Evolutionary conservation across 345 rosid genomes (phyloP), one percentile per base, ranked within the genome.

Genomic region (Populus deltoides): DNA sequence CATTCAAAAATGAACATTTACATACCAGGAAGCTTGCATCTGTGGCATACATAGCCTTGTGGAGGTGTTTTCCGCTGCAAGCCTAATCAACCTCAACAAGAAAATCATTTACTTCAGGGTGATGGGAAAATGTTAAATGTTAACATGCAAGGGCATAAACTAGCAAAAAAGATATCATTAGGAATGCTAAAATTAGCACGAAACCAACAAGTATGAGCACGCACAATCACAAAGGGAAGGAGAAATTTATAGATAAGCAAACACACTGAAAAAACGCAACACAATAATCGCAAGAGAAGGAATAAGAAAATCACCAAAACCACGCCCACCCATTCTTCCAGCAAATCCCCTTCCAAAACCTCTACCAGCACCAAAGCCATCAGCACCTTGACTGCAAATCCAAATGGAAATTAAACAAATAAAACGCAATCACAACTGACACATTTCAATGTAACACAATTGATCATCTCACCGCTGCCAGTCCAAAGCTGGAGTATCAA

Each of bases 51-150:
- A 83, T 97, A 97, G 73, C 99, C 99, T 67, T 89, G 94, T 51
- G 99, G 99, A 76, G 98, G 98, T 16, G 93, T 97, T 90, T 92
- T 97, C 80, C 96, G 86, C 89, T 94, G 98, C 93, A 94, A 55
- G 36, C 99, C 99, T 90, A 78, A 77, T 66, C 66, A 78, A 87
- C 75, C 66, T 71, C 81, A 88, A 83, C 20, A 79, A 82, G 31
- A 51, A 61, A 73, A 82, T 75, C 33, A 65, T 6, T 68, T 82
- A 69, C 25, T 31, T 82, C 71, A 80, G 74, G 70, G 75, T 75
- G 59, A 72, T 53, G 41, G 27, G 51, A 24, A 71, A 68, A n/a
- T 68, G 25, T 15, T 7, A 24, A 17, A 35, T 75, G 43, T 13
- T 25, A 17, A 72, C n/a, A 61, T 31, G 68, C 61, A 59, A 3